These are phyloP conservation scores for Lactifluus subvellereus DNA, from an alignment of 768 basidiomycete species.

Conservation along the genomic window DNA sequence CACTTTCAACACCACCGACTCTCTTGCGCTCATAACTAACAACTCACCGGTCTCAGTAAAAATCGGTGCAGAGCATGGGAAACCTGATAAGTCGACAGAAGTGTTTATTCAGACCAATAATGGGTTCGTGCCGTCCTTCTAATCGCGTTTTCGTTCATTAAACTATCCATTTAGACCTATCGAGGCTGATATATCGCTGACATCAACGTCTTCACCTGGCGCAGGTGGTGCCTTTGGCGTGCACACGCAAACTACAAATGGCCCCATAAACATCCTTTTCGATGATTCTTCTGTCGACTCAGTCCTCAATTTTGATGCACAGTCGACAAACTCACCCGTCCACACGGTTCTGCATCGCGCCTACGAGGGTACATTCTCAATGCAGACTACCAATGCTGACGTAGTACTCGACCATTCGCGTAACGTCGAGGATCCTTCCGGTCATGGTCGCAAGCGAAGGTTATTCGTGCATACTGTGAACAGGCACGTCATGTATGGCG, in stretches of 20 bases:
- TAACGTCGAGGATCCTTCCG: slow-evolving; percentile 33
- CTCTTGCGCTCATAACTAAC: slow-evolving; percentile 32
- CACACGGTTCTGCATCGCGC: slow-evolving; percentile 32
- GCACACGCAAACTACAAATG: slow-evolving; percentile 30
- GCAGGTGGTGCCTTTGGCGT: slow-evolving; percentile 34
- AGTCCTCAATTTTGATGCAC: slow-evolving; percentile 30
- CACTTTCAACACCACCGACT: slow-evolving; percentile 31
- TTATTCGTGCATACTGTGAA: background rate
- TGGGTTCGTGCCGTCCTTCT: slow-evolving; percentile 32
- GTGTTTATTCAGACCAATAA: slow-evolving; percentile 38
- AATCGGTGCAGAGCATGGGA: slow-evolving; percentile 27
- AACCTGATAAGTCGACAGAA: slow-evolving; percentile 26
- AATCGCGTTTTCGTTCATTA: background rate
- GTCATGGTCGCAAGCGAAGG: slow-evolving; percentile 32
- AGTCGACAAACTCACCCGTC: slow-evolving; percentile 30
- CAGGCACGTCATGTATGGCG: background rate
- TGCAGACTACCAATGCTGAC: slow-evolving; percentile 28
- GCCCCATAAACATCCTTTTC: slow-evolving; percentile 30
- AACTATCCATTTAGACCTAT: slow-evolving; percentile 30
- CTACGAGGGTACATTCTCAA: slow-evolving; percentile 40
- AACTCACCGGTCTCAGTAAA: slow-evolving; percentile 32
- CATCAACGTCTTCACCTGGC: slow-evolving; percentile 26
- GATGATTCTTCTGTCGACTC: slow-evolving; percentile 34
- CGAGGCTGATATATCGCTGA: slow-evolving; percentile 31
- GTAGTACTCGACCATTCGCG: slow-evolving; percentile 23